Evolutionary conservation across 257 asterid genomes (phyloP), one percentile per base, ranked within the genome.

Genomic region (Cinchona pubescens): DNA sequence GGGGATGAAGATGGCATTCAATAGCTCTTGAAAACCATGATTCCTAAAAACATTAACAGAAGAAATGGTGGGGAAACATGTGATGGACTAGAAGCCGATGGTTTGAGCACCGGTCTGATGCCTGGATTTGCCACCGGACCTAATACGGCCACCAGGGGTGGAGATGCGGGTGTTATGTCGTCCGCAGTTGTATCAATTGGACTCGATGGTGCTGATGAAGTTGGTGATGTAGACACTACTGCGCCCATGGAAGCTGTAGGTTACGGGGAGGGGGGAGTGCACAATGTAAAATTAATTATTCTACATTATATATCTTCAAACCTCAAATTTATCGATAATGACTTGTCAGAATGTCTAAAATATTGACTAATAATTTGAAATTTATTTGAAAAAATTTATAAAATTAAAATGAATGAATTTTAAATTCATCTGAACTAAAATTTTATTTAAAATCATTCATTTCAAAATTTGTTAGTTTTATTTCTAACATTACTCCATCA

Each of bases 61-160:
- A 85, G 30, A 77, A 79, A 62, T 27, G 81, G 60, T 60, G 60
- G 58, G 3, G 83, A 68, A 30, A 74, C 18, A 38, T 75, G 7
- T 21, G 87, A 78, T 12, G 77, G 55, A 69, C 14, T 75, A 27
- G 92, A 76, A 48, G 85, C 84, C 42, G 90, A 85, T 64, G 88
- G 80, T 59, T 69, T 81, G 76, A 84, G 59, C 74, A 88, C 86
- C 14, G 97, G 96, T 75, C 87, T 81, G 63, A 85, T 80, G 67
- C 88, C 85, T 10, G 89, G 85, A 82, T 83, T 85, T 56, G 83
- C 85, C 70, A 71, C 78, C 19, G 93, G 93, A 38, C 84, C 83
- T 73, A 79, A 78, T 18, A 84, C 48, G 43, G 72, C 72, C 68
- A 56, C 69, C 6, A 92, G 86, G 19, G 91, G 78, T 40, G 91